Base-by-base conservation (phyloP, 495 filamentous ascomycete species). In the Penicillium paxilli region DNA sequence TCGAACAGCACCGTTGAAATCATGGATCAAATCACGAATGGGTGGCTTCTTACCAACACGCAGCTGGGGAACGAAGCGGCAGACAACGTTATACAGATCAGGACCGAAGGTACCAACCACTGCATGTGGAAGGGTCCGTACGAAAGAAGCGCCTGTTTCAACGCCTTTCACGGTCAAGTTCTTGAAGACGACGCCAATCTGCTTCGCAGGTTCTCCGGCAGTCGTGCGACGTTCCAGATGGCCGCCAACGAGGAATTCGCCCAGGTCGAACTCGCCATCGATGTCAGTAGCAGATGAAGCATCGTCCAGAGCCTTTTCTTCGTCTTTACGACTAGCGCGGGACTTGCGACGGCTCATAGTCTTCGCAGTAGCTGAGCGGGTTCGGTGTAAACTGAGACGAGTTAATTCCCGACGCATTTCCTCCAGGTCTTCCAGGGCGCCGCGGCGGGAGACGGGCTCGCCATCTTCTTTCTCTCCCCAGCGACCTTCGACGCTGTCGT, bases 81-180 rank as follows among this genome's bases (percentile, higher is more conserved):
- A 80, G 21, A 92, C 54, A n/a, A 89, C 72, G 14, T 75, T 77
- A 59, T 91, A 95, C 11, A 93, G 65, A 72, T 95, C 90, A 0
- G 89, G 90, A 0, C 90, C 90, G 66, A 95, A 93, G 0, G 88
- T 91, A 4, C 89, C 87, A n/a, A 90, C 49, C 46, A 95, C 80
- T 5, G 90, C 90, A 59, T 90, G 80, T 3, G 89, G 90, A 0
- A 95, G 74, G 0, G 89, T 91, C 16, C 84, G 82, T 16, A 89
- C 88, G 55, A 89, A 88, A 1, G 80, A 82, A 0, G 87, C 77
- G 2, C 83, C 84, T 8, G 83, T 83, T 49, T 84, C 80, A 8
- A 87, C 73, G 33, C 89, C 90, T 67, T 88, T 85, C 30, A 93
- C 90, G 0, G 82, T 89, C 30, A 93, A 74, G 63, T 89, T 78